A percentile compares a stretch with the other conserved stretches of the same genome.
Conservation (phyloP, 441 rosid species). For the Manihot esculenta region DNA sequence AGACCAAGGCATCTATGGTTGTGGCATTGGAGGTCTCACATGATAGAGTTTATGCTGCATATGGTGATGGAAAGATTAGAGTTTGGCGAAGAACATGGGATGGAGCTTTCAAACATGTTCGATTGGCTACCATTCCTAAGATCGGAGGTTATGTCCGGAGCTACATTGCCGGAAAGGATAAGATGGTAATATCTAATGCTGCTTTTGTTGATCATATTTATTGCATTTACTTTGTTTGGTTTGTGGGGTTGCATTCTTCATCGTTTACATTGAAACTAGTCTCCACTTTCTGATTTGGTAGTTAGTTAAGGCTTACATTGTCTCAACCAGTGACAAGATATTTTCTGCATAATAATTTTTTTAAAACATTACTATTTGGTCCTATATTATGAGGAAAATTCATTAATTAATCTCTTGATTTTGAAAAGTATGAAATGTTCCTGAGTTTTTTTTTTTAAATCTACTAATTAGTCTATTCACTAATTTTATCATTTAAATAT, state of each 20-base stretch:
- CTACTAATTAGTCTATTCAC: too few relatives aligned
- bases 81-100: slow-evolving; percentile 49
- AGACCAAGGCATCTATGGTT: slow-evolving; percentile 38
- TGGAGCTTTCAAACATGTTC: slow-evolving; percentile 39
- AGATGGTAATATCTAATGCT: slow-evolving; percentile 31
- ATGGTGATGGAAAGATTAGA: slow-evolving; percentile 47
- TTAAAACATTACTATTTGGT: too few relatives aligned
- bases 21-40: slow-evolving; percentile 40
- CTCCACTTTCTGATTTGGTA: not conserved
- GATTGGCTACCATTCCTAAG: slow-evolving; percentile 43
- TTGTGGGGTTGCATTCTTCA: not conserved
- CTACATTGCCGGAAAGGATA: slow-evolving; percentile 46
- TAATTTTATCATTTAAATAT: too few relatives aligned
- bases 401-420: too few relatives aligned
- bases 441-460: too few relatives aligned
- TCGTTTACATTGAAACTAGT: not conserved
- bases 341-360: not conserved
- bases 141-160: slow-evolving; percentile 38
- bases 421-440: too few relatives aligned
- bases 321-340: too few relatives aligned
- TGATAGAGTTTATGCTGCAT: slow-evolving; percentile 46
- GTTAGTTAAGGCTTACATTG: not conserved
- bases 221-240: slow-evolving; percentile 2
- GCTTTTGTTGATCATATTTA: not conserved
- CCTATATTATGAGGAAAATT: too few relatives aligned